These are phyloP conservation scores for Neurospora tetraspora DNA, from an alignment of 495 filamentous ascomycete species.

Conservation along the genomic window DNA sequence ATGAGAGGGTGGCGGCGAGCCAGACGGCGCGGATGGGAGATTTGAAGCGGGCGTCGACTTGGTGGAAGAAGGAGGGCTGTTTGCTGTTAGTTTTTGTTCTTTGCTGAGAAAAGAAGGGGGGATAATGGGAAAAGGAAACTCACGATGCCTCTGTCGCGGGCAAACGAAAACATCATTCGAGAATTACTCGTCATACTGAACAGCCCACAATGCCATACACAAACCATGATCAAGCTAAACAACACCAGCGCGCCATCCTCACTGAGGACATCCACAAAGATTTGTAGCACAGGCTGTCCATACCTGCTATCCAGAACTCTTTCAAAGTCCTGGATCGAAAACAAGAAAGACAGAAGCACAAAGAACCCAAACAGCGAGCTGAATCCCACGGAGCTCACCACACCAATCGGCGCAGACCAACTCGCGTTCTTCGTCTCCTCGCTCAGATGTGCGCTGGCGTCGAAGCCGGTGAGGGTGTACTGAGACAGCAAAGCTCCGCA, in stretches of 20 bases:
- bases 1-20: slow-evolving; percentile 49
- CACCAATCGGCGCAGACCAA: slow-evolving; percentile 52
- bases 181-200: slow-evolving; percentile 51
- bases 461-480: slow-evolving; percentile 44
- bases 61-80: slow-evolving; percentile 42
- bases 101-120: not conserved
- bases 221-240: slow-evolving; percentile 49
- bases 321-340: slow-evolving; percentile 49
- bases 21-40: slow-evolving; percentile 49
- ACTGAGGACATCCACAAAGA: slow-evolving; percentile 47
- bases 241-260: slow-evolving; percentile 44
- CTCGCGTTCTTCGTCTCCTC: slow-evolving; percentile 52
- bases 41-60: slow-evolving; percentile 43
- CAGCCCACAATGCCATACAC: slow-evolving; percentile 51
- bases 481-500: slow-evolving; percentile 46
- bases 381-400: slow-evolving; percentile 48
- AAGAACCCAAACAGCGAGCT: slow-evolving; percentile 55
- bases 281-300: slow-evolving; percentile 48
- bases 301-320: slow-evolving; percentile 28
- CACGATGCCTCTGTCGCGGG: slow-evolving; percentile 42
- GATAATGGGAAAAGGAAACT: slow-evolving; percentile 2
- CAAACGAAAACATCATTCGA: slow-evolving; percentile 57
- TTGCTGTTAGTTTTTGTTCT: not conserved
- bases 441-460: slow-evolving; percentile 48
- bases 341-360: slow-evolving; percentile 46